These are phyloP conservation scores for Sordaria brevicollis DNA, from an alignment of 495 filamentous ascomycete genomes.

Conservation along the genomic window DNA sequence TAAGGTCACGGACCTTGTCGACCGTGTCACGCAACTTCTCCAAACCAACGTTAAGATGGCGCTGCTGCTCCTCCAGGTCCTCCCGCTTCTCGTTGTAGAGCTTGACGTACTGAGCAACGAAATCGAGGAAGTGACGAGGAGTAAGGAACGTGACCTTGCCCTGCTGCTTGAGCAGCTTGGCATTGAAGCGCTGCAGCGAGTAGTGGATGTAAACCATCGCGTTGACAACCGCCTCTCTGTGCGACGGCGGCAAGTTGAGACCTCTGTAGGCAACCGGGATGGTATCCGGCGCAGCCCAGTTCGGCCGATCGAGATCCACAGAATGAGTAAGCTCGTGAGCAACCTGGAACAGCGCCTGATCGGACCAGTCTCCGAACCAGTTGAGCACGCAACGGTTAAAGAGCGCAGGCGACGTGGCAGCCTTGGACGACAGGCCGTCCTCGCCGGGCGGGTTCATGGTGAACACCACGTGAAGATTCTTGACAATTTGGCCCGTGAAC, in stretches of 20 bases:
- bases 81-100: conserved; percentile 97
- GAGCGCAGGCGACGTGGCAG: conserved; percentile 89
- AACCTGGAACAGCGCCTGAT: conserved; percentile 97
- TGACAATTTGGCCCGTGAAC: conserved; percentile 98
- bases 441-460: conserved; percentile 97
- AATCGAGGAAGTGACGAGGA: conserved; percentile 93
- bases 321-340: conserved; percentile 91
- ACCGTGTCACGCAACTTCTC: conserved; percentile 98
- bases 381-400: conserved; percentile 99
- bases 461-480: conserved; percentile 97
- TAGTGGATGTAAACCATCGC: conserved; percentile 98
- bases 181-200: conserved; percentile 82
- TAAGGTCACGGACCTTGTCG: conserved; percentile 89
- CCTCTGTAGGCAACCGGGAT: conserved; percentile 87
- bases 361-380: conserved; percentile 99
- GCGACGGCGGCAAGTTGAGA: conserved; percentile 71
- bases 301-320: conserved; percentile 80
- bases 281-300: conserved; percentile 78
- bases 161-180: conserved; percentile 82
- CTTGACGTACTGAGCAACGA: conserved; percentile 95
- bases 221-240: conserved; percentile 86
- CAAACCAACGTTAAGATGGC: conserved; percentile 92
- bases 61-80: conserved; percentile 95
- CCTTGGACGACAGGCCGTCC: conserved; percentile 87
- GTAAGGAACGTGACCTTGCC: conserved; percentile 85